phyloP scores from a whole-genome alignment of 306 rosid genomes.

The Corylus heterophylla region DNA sequence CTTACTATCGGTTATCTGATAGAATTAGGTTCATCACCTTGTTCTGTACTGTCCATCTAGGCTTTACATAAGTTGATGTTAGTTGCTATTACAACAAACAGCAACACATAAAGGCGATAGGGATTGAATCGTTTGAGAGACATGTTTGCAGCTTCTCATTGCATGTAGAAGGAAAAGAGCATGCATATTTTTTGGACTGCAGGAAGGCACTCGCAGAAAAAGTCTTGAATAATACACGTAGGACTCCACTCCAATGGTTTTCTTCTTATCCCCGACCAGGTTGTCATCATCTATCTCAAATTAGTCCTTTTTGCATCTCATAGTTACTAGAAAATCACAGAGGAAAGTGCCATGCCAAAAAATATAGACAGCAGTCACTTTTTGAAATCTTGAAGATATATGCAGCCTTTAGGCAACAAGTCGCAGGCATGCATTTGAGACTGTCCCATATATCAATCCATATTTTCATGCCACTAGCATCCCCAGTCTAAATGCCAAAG shows the following conservation, averaged over 20 bases:
- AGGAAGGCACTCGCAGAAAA: background rate
- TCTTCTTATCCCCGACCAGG: background rate
- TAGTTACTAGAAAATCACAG: background rate
- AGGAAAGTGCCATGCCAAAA: background rate
- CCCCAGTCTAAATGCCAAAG: background rate
- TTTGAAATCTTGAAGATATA: background rate
- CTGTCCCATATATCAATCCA: background rate
- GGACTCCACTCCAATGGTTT: background rate
- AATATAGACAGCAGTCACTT: background rate
- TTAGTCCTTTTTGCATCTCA: background rate
- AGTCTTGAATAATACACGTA: background rate
- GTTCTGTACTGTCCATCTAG: background rate
- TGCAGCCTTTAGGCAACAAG: background rate
- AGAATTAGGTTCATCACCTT: background rate
- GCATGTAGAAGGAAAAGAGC: background rate
- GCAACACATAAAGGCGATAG: background rate
- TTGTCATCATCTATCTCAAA: background rate
- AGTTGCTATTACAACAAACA: background rate
- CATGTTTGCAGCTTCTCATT: background rate
- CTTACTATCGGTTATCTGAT: no score
- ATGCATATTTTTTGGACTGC: background rate
- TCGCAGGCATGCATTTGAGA: background rate
- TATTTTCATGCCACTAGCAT: background rate
- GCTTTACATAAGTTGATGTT: background rate
- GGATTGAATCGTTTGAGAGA: background rate